Conservation (phyloP, 1,284 basidiomycete genomes). For the Coniferiporia weirii region DNA sequence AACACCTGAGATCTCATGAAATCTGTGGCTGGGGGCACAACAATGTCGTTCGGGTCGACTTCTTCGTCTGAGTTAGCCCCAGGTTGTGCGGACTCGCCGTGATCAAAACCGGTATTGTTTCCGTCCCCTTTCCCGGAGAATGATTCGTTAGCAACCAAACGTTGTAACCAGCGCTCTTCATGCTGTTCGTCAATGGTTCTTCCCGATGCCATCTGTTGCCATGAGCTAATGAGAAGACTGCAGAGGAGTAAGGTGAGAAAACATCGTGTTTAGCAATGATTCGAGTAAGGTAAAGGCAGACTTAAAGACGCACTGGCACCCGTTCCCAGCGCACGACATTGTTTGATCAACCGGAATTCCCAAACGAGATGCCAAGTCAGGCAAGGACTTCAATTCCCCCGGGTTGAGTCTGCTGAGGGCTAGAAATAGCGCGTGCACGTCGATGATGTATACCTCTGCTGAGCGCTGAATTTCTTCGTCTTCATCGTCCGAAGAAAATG, state of each 20-base stretch:
- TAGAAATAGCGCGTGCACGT: conserved; percentile 26
- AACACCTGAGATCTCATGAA: not conserved
- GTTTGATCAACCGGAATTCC: conserved; percentile 19
- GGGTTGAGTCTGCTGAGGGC: conserved; percentile 24
- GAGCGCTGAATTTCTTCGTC: not conserved
- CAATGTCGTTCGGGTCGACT: conserved; percentile 14
- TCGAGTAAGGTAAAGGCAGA: not conserved
- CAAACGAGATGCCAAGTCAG: conserved; percentile 14
- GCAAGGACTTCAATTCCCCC: conserved; percentile 18
- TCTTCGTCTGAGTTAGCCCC: conserved; percentile 6
- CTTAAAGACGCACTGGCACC: conserved; percentile 28
- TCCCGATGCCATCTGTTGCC: conserved; percentile 15
- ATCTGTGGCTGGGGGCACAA: not conserved
- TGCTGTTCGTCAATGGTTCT: conserved; percentile 15
- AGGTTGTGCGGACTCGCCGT: not conserved
- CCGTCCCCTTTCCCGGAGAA: not conserved
- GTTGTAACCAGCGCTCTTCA: not conserved
- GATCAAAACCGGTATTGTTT: not conserved
- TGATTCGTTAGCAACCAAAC: not conserved
- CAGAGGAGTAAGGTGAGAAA: not conserved
- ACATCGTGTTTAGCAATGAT: not conserved
- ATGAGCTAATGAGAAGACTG: conserved; percentile 16
- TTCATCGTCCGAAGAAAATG: not conserved
- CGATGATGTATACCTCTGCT: conserved; percentile 26
- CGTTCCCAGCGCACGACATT: conserved; percentile 31